Conservation (phyloP, 176 grass and related monocot species). For the Oryza glumipatula region DNA sequence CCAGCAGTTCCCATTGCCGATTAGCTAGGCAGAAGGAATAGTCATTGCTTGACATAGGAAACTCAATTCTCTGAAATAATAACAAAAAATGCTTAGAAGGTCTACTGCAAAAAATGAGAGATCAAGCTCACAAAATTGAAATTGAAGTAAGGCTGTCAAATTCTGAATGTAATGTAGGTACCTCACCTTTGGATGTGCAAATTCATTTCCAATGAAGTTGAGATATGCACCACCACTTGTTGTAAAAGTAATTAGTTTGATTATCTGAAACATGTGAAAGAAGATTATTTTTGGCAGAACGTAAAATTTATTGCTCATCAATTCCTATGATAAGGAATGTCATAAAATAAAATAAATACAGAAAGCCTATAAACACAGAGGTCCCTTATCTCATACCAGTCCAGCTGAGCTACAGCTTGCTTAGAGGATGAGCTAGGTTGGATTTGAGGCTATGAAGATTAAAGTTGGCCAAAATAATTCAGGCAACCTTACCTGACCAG, state of each 20-base stretch:
- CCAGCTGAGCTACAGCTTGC: too few species aligned
- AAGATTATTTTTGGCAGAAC: conserved; percentile 7
- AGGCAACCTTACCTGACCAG: too few species aligned
- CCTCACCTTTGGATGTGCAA: conserved; percentile 88
- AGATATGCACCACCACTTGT: conserved; percentile 78
- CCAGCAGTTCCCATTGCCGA: conserved; percentile 81
- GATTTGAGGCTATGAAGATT: too few species aligned
- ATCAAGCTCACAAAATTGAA: conserved; percentile 1
- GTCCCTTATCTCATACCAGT: too few species aligned
- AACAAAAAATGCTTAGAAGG: conserved; percentile 28
- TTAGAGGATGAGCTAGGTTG: too few species aligned
- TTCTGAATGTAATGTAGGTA: conserved; percentile 23
- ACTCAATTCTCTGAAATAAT: conserved; percentile 81
- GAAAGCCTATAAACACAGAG: too few species aligned
- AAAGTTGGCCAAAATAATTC: too few species aligned
- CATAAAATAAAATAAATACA: too few species aligned
- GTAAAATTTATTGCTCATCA: too few species aligned
- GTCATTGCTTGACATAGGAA: conserved; percentile 91
- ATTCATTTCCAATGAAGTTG: conserved; percentile 99
- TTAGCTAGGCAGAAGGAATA: conserved; percentile 78
- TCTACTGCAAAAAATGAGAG: conserved; percentile 1
- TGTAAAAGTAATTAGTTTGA: conserved; percentile 91
- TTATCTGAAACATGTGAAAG: conserved; percentile 65
- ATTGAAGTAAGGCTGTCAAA: conserved; percentile 17
- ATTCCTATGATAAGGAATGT: too few species aligned